phyloP scores from a whole-genome alignment of 257 asterid genomes.

The Apocynum venetum region DNA sequence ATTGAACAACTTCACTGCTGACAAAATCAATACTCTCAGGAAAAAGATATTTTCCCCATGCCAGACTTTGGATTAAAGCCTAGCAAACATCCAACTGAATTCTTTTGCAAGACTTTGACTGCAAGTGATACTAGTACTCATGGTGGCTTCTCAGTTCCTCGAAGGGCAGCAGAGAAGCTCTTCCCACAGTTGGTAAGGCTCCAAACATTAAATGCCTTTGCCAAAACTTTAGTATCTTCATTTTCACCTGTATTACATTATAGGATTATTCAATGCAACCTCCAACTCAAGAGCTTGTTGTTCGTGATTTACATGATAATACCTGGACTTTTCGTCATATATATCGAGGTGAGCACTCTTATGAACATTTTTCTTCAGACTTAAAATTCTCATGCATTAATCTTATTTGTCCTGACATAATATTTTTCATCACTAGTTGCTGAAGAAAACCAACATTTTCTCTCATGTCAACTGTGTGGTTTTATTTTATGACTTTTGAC shows the following conservation, averaged over 20 bases:
- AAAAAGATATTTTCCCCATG: constrained; percentile 77
- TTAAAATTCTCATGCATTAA: not conserved
- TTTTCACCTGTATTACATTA: not conserved
- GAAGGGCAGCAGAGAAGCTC: constrained; percentile 94
- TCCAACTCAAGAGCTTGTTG: constrained; percentile 93
- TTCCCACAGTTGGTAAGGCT: constrained; percentile 73
- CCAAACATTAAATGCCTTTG: not conserved
- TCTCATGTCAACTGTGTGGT: not conserved
- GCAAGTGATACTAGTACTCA: constrained; percentile 98
- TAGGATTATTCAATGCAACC: constrained; percentile 97
- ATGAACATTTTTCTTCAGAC: not conserved
- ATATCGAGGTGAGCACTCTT: constrained; percentile 61
- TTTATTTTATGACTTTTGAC: not conserved
- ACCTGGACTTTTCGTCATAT: constrained; percentile 97
- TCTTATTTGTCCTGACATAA: not conserved
- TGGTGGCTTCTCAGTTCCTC: constrained; percentile 96
- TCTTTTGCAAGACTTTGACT: constrained; percentile 93
- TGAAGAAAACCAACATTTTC: not conserved
- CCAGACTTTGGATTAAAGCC: constrained; percentile 79
- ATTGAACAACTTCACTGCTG: not conserved
- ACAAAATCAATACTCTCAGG: constrained; percentile 40
- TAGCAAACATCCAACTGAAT: constrained; percentile 81
- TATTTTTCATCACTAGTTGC: not conserved
- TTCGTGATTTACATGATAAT: constrained; percentile 83
- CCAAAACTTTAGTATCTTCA: not conserved